These are phyloP conservation scores for Penicillium cataractarum DNA, from an alignment of 495 filamentous ascomycete species.

Conservation along the genomic window DNA sequence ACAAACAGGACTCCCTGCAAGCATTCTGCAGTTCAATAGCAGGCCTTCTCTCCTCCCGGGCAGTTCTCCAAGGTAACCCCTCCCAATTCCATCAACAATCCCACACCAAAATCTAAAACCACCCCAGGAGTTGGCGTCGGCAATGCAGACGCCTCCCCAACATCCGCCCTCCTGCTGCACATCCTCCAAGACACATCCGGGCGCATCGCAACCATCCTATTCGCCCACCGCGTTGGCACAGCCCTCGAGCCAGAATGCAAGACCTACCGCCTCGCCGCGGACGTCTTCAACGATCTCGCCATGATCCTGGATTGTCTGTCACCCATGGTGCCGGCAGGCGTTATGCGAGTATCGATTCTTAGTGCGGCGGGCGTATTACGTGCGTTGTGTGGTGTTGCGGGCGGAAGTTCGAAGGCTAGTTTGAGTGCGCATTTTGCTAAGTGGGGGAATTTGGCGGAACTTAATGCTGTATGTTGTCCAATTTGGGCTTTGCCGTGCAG, in stretches of 20 bases:
- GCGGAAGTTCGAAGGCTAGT: constrained; percentile 86
- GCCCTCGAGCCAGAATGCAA: constrained; percentile 96
- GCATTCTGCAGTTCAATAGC: constrained; percentile 95
- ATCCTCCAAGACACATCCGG: constrained; percentile 85
- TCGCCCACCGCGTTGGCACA: constrained; percentile 82
- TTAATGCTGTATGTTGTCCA: constrained; percentile 75
- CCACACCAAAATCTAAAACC: constrained; percentile 12
- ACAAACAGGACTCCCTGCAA: constrained; percentile 81
- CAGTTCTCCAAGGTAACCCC: constrained; percentile 76
- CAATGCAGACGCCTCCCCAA: constrained; percentile 81
- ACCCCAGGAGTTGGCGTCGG: constrained; percentile 81
- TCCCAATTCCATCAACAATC: constrained; percentile 3
- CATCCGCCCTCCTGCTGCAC: constrained; percentile 81
- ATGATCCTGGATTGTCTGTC: constrained; percentile 89
- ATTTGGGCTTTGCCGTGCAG: background rate
- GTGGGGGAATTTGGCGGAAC: constrained; percentile 86
- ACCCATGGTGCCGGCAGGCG: constrained; percentile 69
- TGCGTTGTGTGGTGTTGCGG: constrained; percentile 86
- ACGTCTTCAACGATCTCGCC: constrained; percentile 90
- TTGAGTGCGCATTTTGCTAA: constrained; percentile 90
- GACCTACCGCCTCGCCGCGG: constrained; percentile 85
- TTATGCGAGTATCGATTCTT: constrained; percentile 68
- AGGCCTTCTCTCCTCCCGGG: constrained; percentile 81
- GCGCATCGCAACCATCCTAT: constrained; percentile 85
- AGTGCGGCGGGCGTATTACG: constrained; percentile 76